These are phyloP conservation scores for Tephrocybe sp. DNA, from an alignment of 768 basidiomycete species.

Conservation along the genomic window DNA sequence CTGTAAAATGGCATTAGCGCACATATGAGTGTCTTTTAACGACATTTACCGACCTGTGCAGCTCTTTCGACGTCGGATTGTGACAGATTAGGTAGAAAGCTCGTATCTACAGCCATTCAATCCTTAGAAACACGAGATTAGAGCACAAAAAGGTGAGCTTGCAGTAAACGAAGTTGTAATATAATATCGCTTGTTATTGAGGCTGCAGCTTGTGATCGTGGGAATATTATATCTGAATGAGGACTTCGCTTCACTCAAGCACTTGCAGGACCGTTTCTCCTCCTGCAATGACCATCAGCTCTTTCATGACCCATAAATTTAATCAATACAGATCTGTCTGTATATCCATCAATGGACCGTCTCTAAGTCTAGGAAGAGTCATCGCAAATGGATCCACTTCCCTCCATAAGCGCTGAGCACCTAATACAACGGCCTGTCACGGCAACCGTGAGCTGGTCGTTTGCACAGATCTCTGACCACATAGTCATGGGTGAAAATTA, in stretches of 20 bases:
- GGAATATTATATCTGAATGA: background rate
- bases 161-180: background rate
- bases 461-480: too few relatives aligned
- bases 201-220: slow-evolving; percentile 1
- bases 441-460: too few relatives aligned
- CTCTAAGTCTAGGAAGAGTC: too few relatives aligned
- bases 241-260: too few relatives aligned
- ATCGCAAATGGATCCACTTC: too few relatives aligned
- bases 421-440: too few relatives aligned
- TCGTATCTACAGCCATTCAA: slow-evolving; percentile 27
- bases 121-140: background rate
- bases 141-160: background rate
- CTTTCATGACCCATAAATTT: too few relatives aligned
- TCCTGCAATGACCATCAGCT: too few relatives aligned
- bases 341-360: too few relatives aligned
- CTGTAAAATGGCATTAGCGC: slow-evolving; percentile 30
- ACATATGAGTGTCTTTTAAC: slow-evolving; percentile 1
- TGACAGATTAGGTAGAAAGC: slow-evolving; percentile 52
- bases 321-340: too few relatives aligned
- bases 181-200: background rate
- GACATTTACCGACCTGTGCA: slow-evolving; percentile 43
- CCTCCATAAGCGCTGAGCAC: too few relatives aligned
- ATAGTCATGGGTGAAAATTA: too few relatives aligned
- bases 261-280: background rate
- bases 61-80: slow-evolving; percentile 55